Evolutionary conservation across 2,329 filamentous ascomycete genomes (phyloP), one percentile per base, ranked within the genome.

Genomic region (Calonectria henricotiae): DNA sequence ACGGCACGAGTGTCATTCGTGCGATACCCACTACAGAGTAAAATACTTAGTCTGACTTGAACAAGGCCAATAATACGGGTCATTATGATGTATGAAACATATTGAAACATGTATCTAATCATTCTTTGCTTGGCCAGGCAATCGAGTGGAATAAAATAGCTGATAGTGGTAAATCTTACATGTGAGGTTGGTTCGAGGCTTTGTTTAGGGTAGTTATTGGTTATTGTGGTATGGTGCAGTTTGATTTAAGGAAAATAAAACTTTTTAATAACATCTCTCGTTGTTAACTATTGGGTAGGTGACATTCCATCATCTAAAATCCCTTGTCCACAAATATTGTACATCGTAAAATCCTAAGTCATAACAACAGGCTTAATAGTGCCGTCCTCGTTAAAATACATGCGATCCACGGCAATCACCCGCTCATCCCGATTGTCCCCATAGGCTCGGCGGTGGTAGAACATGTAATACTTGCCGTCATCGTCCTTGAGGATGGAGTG

Each of bases 351-450:
- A 58, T 25, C 8, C 37, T 32, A 61, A 61, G 55, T 61, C 39
- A 61, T 61, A 5, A 61, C 55, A 44, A 61, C 25, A 9, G 55
- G 39, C 55, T 61, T 44, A 8, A 61, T 61, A 13, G 55, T 61
- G 37, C 39, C 39, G 5, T 61, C 55, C 5, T 44, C 39, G n/a
- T 61, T 61, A 4, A 61, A 61, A 12, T 61, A 61, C 55, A 61
- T 23, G 55, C 55, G 55, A 30, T 61, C 55, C 15, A 37, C 39
- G 4, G 55, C 55, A 44, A 61, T 61, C 2, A 30, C 23, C 7
- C 55, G 55, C 12, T 61, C 13, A 37, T 61, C 55, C 27, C 23
- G 23, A 9, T 61, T 32, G 39, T 17, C 55, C 2, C 55, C 55
- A 44, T 44, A 5, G 1, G 55, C 55, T 6, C 55, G 55, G 5